These are phyloP conservation scores for Ephemerocybe angulata DNA, from an alignment of 768 basidiomycete species.

Conservation along the genomic window DNA sequence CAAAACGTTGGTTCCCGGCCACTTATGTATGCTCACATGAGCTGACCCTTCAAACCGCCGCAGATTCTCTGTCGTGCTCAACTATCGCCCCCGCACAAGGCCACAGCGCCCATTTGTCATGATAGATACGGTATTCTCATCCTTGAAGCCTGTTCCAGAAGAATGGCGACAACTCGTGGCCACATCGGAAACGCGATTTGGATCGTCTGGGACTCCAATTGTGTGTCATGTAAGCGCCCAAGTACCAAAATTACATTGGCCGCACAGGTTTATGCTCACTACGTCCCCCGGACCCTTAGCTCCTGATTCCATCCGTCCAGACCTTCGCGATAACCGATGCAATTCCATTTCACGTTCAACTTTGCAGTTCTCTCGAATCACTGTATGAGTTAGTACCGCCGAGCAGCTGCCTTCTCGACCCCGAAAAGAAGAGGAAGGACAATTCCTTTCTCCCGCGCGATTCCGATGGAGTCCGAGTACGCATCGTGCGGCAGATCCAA, in stretches of 20 bases:
- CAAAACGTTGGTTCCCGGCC: slow-evolving; percentile 31
- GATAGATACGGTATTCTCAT: slow-evolving; percentile 41
- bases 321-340: slow-evolving; percentile 45
- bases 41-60: background rate
- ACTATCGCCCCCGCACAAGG: slow-evolving; percentile 46
- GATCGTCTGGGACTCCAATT: slow-evolving; percentile 33
- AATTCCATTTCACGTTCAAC: slow-evolving; percentile 59
- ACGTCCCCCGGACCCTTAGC: slow-evolving; percentile 10
- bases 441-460: background rate
- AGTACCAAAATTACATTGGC: too few species aligned
- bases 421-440: background rate
- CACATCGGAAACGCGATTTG: slow-evolving; percentile 31
- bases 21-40: slow-evolving; percentile 5
- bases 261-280: background rate
- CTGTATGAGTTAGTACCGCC: slow-evolving; percentile 40
- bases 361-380: slow-evolving; percentile 42
- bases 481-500: slow-evolving; percentile 44
- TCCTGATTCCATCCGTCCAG: slow-evolving; percentile 44
- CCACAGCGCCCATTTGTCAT: slow-evolving; percentile 42
- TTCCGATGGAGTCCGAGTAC: slow-evolving; percentile 13
- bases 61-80: slow-evolving; percentile 39
- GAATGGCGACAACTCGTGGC: slow-evolving; percentile 55
- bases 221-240: slow-evolving; percentile 48
- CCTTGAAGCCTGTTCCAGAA: slow-evolving; percentile 51
- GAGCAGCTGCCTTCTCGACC: slow-evolving; percentile 19